Base-by-base conservation (phyloP, 139 green algal species). In the Tetraselmis striata region DNA sequence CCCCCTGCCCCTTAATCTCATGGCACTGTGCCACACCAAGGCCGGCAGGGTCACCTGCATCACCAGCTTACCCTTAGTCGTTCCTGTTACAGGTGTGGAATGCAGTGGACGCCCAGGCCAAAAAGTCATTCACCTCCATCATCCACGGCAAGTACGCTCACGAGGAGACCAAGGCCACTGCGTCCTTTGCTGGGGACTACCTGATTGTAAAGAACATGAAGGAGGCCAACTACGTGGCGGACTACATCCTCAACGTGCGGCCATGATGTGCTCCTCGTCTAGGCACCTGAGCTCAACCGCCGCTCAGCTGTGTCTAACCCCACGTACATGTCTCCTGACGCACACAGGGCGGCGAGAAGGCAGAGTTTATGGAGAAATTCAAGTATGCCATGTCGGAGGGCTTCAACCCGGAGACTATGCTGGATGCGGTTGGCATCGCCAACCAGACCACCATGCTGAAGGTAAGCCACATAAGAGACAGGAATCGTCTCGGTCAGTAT, bases 361-460 rank as follows among this genome's bases (percentile, higher is more conserved):
- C 79, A 30, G 92, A 96, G 82, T 99, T 99, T 82, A 45, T 99
- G 82, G 77, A 89, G 75, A 98, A 98, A 87, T 99, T 99, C 84
- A 87, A 89, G 11, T 97, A 98, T 83, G 97, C 96, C 5, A 87
- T 95, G 28, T 94, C 85, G 23, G 79, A 86, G 74, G 94, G 93
- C 59, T 99, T 99, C 85, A 95, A 99, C 89, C 96, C 96, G 0
- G 97, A 98, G 59, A 84, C 29, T 11, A 93, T 97, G 87, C 87
- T 99, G 74, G 77, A 93, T n/a, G 78, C 80, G 25, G 84, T 99
- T n/a, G 97, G 97, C 28, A 93, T 99, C 79, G 97, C 97, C 84
- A 99, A 99, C 90, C 97, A 98, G 90, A 99, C 97, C 24, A 99
- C 97, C 30, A 99, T 99, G 97, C 91, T 99, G 78, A 98, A 92